Evolutionary conservation across 2,329 filamentous ascomycete genomes (phyloP), one percentile per base, ranked within the genome.

Genomic region (Diaporthe amygdali): DNA sequence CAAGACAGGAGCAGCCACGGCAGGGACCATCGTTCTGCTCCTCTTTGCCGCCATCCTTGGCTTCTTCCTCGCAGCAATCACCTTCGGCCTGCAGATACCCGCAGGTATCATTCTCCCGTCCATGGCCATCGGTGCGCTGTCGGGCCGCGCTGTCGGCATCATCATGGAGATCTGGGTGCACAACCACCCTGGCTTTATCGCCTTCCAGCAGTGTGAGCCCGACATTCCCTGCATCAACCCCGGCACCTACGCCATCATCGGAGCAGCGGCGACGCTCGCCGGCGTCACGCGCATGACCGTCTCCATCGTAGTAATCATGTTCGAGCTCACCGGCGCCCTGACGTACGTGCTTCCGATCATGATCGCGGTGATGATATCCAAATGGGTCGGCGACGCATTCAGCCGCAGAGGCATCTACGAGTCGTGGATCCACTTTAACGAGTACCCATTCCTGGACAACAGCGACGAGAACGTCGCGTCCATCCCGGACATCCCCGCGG

Each of bases 281-380:
- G 96, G 96, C 59, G 94, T 97, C 44, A 98, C 96, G 22, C 91
- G 96, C 75, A 97, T 99, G 91, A 99, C 96, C 0, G 95, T 98
- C 14, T 98, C 95, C 15, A 98, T 99, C 75, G 96, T 99, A 5
- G 96, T 98, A 77, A 99, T 99, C 83, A 98, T 98, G 93, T 99
- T 99, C 78, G 96, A 99, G 84, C 91, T 99, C 69, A 99, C 96
- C 0, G 96, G 96, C 66, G 96, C 96, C 1, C 88, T 99, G 34
- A 97, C 95, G 0, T 98, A 98, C 79, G 96, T 99, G 61, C 90
- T 99, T 9, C 96, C 96, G 68, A 99, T 98, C 81, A 99, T 99
- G 96, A 94, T 99, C 74, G 95, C 95, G 52, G 96, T 99, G 78
- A 97, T 99, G 95, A 88, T 98, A 54, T 94, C 94, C 74, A 99